Evolutionary conservation across 257 asterid genomes (phyloP).

Genomic region (Primulina eburnea): DNA sequence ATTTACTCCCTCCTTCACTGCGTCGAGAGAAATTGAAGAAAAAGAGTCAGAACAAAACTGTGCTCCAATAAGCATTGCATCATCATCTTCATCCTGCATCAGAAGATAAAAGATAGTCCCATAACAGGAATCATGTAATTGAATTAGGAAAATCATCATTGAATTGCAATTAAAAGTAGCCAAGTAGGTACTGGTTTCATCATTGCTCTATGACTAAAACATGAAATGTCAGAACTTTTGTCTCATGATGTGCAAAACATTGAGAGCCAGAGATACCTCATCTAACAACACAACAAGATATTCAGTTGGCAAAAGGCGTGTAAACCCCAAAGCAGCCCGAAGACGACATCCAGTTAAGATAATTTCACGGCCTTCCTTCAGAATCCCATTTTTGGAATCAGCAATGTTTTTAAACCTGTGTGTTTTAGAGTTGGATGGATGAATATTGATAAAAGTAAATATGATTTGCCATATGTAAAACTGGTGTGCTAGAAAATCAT

Average conservation of each 20-base stretch:
- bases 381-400: constrained; percentile 65
- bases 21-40: constrained; percentile 63
- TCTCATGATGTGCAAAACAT: neutral
- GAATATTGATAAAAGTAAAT: constrained; percentile 17
- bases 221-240: constrained; percentile 10
- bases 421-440: constrained; percentile 10
- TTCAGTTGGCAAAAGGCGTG: constrained; percentile 91
- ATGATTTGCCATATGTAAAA: constrained; percentile 1
- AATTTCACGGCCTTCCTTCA: constrained; percentile 86
- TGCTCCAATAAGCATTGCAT: constrained; percentile 86
- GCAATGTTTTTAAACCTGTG: constrained; percentile 81
- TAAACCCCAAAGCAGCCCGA: constrained; percentile 52
- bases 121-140: neutral
- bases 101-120: constrained; percentile 5
- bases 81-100: constrained; percentile 84
- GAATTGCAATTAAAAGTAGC: neutral
- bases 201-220: too few relatives aligned
- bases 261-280: constrained; percentile 49
- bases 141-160: neutral
- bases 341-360: constrained; percentile 90
- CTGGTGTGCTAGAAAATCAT: neutral
- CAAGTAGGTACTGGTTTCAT: neutral
- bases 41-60: constrained; percentile 91
- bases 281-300: constrained; percentile 75
- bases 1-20: constrained; percentile 44